Percentiles rank a stretch among this genome's conserved stretches.
phyloP scores from a whole-genome alignment of 345 rosid species.

The Populus ilicifolia region DNA sequence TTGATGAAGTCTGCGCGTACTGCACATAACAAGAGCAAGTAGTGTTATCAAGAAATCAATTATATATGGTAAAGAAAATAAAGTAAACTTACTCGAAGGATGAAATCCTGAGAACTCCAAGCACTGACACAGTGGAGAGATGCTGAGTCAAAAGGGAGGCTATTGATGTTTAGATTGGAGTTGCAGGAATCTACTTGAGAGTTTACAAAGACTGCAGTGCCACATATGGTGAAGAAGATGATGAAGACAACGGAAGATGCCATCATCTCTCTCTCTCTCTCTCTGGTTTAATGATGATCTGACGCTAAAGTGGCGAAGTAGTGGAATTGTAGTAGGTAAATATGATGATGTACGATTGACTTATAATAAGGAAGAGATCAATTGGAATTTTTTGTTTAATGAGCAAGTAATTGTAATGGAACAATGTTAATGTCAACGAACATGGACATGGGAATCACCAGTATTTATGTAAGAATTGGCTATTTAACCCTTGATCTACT shows the following conservation, averaged over 20 bases:
- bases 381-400: background rate
- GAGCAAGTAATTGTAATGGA: no score
- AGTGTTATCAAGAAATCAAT: background rate
- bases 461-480: no score
- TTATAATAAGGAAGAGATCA: conserved; percentile 3
- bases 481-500: no score
- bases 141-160: conserved; percentile 36
- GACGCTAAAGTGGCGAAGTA: background rate
- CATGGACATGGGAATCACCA: no score
- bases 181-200: conserved; percentile 33
- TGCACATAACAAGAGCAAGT: conserved; percentile 13
- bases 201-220: background rate
- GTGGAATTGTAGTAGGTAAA: background rate
- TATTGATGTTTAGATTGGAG: conserved; percentile 33
- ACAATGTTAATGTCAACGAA: no score
- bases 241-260: background rate
- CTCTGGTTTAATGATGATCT: background rate
- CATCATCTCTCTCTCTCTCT: background rate
- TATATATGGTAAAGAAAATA: background rate
- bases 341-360: background rate
- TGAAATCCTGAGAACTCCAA: conserved; percentile 41
- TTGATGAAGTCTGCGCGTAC: conserved; percentile 38
- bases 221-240: background rate
- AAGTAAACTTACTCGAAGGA: conserved; percentile 61
- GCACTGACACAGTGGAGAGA: conserved; percentile 49